Base-by-base conservation (phyloP, 148 eudicot genomes). In the Vaccinium corymbosum region DNA sequence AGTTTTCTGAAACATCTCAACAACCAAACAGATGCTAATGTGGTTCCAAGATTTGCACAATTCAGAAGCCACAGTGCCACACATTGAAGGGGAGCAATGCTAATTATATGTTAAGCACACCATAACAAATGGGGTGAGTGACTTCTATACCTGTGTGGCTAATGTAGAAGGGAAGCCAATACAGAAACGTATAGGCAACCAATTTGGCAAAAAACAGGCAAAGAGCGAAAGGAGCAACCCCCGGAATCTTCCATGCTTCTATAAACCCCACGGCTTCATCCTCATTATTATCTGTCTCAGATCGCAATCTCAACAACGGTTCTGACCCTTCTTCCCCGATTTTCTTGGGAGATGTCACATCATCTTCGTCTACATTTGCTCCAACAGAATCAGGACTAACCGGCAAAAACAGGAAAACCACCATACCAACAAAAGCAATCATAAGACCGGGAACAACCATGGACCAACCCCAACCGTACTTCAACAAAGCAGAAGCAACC, bases 381-480 rank as follows among this genome's bases (percentile, higher is more conserved):
- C 90, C 93, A 73, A 91, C 93, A 0, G 93, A 89, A 48, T 90
- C 89, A 4, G 98, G 98, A 82, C 90, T 92, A 85, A 92, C 94
- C 0, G 98, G 98, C 87, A 95, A 88, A 11, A 87, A 79, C 29
- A 94, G 52, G 7, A 89, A 91, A 53, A 95, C 92, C 56, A 95
- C 74, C 84, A 93, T 19, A 20, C 95, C 98, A 74, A 90, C 64
- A 61, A 92, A 87, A 29, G 83, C 85, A 48, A 94, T 87, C 80
- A 90, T 89, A 19, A 92, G 29, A 56, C 98, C 98, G 11, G 98
- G 98, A 55, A 93, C 94, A 86, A 93, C 89, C 92, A 93, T 80
- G 6, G 98, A 95, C 98, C 98, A 95, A 62, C 98, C 98, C 98
- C 98, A 95, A 20, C 98, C 98, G 68, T 90, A 95, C 76, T 90